Conservation (phyloP, 768 basidiomycete species). For the Mycena epipterygia region DNA sequence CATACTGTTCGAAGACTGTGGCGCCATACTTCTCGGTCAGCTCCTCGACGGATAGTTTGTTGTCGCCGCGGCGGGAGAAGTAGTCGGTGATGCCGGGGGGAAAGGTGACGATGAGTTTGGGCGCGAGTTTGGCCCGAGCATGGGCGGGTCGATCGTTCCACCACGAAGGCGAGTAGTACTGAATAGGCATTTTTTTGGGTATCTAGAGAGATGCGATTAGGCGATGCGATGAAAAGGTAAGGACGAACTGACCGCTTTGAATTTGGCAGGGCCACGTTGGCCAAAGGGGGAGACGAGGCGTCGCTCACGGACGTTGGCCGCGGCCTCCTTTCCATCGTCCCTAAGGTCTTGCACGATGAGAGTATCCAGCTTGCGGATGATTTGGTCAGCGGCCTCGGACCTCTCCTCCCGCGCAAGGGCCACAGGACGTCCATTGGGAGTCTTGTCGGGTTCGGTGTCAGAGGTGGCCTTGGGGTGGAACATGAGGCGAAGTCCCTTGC, state of each 20-base stretch:
- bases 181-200: slow-evolving; percentile 23
- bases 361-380: slow-evolving; percentile 3
- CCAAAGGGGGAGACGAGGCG: not conserved
- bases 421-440: not conserved
- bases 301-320: not conserved
- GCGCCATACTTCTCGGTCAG: slow-evolving; percentile 19
- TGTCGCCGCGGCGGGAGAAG: slow-evolving; percentile 3
- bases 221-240: not conserved
- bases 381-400: not conserved
- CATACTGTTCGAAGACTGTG: slow-evolving; percentile 9
- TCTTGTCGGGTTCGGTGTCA: slow-evolving; percentile 7
- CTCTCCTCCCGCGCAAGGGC: slow-evolving; percentile 7
- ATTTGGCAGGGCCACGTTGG: not conserved
- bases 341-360: not conserved
- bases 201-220: not conserved
- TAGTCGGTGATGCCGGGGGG: slow-evolving; percentile 4
- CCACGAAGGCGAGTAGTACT: slow-evolving; percentile 16
- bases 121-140: not conserved
- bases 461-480: slow-evolving; percentile 19
- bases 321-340: not conserved
- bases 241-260: not conserved
- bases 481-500: not conserved
- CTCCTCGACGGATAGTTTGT: not conserved
- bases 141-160: slow-evolving; percentile 15
- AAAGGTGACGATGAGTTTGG: slow-evolving; percentile 4